A percentile compares a stretch with the other conserved stretches of the same genome.
These are phyloP conservation scores for Rubroshorea leprosula DNA, from an alignment of 345 rosid genomes.

Conservation along the genomic window DNA sequence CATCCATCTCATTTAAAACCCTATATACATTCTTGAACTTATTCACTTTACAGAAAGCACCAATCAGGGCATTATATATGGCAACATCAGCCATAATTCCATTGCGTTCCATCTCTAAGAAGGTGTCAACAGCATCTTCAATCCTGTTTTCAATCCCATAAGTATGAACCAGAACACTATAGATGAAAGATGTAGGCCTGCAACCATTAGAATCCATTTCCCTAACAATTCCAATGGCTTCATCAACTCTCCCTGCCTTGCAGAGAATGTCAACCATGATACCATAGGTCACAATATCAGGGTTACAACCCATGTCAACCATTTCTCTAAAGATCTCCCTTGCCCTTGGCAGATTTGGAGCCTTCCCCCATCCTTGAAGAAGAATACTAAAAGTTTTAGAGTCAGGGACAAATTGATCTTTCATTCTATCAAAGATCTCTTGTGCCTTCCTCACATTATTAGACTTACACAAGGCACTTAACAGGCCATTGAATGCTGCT, in stretches of 20 bases:
- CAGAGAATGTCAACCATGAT: slow-evolving; percentile 84
- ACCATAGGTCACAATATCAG: slow-evolving; percentile 82
- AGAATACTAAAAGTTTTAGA: slow-evolving; percentile 80
- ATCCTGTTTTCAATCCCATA: slow-evolving; percentile 70
- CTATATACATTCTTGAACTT: slow-evolving; percentile 58
- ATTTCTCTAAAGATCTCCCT: slow-evolving; percentile 72
- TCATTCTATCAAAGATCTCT: slow-evolving; percentile 66
- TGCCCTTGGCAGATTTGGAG: slow-evolving; percentile 78
- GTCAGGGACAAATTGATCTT: slow-evolving; percentile 44
- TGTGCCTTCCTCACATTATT: slow-evolving; percentile 90
- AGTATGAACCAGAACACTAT: slow-evolving; percentile 74
- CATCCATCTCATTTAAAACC: slow-evolving; percentile 70
- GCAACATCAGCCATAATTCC: slow-evolving; percentile 71
- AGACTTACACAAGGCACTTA: slow-evolving; percentile 86
- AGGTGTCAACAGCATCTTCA: slow-evolving; percentile 73
- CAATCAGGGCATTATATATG: slow-evolving; percentile 67
- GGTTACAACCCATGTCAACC: slow-evolving; percentile 57
- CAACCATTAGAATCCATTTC: slow-evolving; percentile 54
- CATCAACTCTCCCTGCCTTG: slow-evolving; percentile 87
- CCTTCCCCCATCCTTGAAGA: slow-evolving; percentile 90
- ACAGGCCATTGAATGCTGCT: slow-evolving; percentile 68
- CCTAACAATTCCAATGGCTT: slow-evolving; percentile 62
- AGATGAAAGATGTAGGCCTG: slow-evolving; percentile 68
- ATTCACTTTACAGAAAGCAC: slow-evolving; percentile 72
- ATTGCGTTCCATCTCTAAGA: slow-evolving; percentile 72